Base-by-base conservation (phyloP, 1,284 basidiomycete genomes). In the Marasmius oreades region DNA sequence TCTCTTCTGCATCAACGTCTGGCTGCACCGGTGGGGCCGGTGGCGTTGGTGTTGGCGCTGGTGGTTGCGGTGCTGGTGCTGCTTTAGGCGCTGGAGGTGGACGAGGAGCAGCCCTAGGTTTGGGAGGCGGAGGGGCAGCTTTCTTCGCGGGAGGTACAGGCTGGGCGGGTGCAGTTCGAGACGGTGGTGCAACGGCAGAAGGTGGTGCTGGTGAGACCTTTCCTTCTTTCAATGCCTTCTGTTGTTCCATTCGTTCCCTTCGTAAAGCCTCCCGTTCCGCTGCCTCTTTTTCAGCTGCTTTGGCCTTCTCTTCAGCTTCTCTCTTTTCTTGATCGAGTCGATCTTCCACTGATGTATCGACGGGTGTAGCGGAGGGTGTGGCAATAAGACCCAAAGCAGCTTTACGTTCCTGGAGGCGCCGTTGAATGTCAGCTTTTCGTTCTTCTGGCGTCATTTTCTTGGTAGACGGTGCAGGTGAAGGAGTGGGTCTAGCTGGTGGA, bases 401-500 rank as follows among this genome's bases (percentile, higher is more conserved):
- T 80, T 93, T 94, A 31, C 96, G 89, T 44, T 90, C 94, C 64
- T 93, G 85, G 36, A 98, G 85, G 45, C 91, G 84, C 20, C 86
- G 82, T 66, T 92, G 87, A 1, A 94, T 96, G 69, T 97, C 87
- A 0, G 91, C 93, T 55, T 84, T 78, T 10, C 93, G 86, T 67
- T 98, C 92, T 62, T 90, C 93, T 0, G 88, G 76, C 0, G 92
- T 88, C 90, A 98, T 93, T 59, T 82, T 87, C 70, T 90, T 90
- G 48, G 76, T 71, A 71, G 71, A 53, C 70, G 75, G 43, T 67
- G 75, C 52, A 8, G 86, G 79, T 8, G 84, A 79, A 16, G 74
- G 69, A 16, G 68, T 64, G 5, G 75, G 71, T 18, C 82, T 75
- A 11, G 78, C 77, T 0, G 79, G 70, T 23, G 78, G 77, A 18